A percentile compares a stretch with the other conserved stretches of the same genome.
Conservation (phyloP, 2,329 filamentous ascomycete species). For the Amesomyces nigricolor region DNA sequence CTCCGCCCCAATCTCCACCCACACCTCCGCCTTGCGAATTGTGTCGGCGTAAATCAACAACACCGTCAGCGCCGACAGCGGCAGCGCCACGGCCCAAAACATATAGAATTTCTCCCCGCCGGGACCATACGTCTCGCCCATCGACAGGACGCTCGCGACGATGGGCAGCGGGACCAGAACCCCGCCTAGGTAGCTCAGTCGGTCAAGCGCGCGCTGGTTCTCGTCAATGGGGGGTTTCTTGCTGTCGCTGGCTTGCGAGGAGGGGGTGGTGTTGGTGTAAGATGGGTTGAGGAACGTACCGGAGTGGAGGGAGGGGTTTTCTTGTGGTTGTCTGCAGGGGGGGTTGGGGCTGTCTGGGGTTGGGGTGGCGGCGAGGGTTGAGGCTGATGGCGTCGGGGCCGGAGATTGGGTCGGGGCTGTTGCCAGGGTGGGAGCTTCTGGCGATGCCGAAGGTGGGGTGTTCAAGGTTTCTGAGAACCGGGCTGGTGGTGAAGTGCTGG, state of each 20-base stretch:
- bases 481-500: no score
- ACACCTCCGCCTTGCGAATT: constrained; percentile 41
- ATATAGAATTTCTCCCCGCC: constrained; percentile 41
- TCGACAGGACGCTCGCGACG: constrained; percentile 43
- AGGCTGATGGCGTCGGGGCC: no score
- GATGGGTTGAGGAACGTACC: not conserved
- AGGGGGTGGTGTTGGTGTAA: not conserved
- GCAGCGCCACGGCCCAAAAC: constrained; percentile 42
- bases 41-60: constrained; percentile 45
- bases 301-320: not conserved
- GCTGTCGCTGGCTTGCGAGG: not conserved
- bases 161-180: constrained; percentile 44
- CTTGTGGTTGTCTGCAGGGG: constrained; percentile 11
- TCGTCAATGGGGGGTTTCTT: constrained; percentile 24
- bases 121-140: constrained; percentile 41
- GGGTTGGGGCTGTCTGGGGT: no score
- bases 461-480: no score
- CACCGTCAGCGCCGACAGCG: constrained; percentile 36
- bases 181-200: constrained; percentile 46
- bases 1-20: constrained; percentile 38
- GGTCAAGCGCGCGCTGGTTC: constrained; percentile 40
- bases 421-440: no score
- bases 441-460: no score
- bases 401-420: no score
- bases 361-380: no score